phyloP scores from a whole-genome alignment of 2,329 filamentous ascomycete genomes.

The Aspergillus sp. region DNA sequence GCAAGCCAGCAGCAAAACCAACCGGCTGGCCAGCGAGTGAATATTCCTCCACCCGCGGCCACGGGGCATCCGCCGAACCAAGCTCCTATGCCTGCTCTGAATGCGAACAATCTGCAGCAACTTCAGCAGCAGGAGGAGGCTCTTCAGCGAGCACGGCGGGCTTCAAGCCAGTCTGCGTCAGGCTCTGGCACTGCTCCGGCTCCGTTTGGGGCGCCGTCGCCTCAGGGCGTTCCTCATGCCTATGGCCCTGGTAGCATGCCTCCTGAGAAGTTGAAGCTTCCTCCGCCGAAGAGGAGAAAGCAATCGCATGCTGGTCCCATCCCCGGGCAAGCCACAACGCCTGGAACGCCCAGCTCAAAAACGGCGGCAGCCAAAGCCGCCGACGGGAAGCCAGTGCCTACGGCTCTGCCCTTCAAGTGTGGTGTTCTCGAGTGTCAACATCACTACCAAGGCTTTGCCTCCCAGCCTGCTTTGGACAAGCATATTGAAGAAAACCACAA shows the following conservation, averaged over 20 bases:
- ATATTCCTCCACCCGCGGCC: slow-evolving; percentile 12
- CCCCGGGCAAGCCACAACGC: slow-evolving; percentile 16
- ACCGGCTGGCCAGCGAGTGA: slow-evolving; percentile 14
- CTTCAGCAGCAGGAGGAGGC: slow-evolving; percentile 41
- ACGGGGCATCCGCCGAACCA: slow-evolving; percentile 13
- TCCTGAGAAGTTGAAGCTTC: slow-evolving; percentile 50
- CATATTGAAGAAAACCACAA: slow-evolving; percentile 49
- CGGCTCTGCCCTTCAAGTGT: slow-evolving; percentile 46
- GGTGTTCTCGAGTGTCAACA: slow-evolving; percentile 45
- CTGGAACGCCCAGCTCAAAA: slow-evolving; percentile 21
- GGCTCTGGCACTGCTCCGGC: slow-evolving; percentile 44
- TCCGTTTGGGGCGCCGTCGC: slow-evolving; percentile 47
- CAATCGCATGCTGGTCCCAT: slow-evolving; percentile 37
- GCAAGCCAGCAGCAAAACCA: slow-evolving; percentile 26
- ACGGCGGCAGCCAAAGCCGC: slow-evolving; percentile 25
- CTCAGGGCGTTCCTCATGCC: slow-evolving; percentile 50
- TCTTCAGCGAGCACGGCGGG: slow-evolving; percentile 30
- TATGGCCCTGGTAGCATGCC: slow-evolving; percentile 47
- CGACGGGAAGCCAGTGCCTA: slow-evolving; percentile 33
- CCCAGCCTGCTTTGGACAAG: slow-evolving; percentile 46
- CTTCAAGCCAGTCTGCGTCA: slow-evolving; percentile 35
- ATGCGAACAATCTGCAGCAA: slow-evolving; percentile 41
- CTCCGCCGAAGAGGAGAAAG: slow-evolving; percentile 50
- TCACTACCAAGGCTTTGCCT: slow-evolving; percentile 47
- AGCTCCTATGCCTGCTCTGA: slow-evolving; percentile 28